Percentiles rank a stretch among this genome's conserved stretches.
Evolutionary conservation across 768 basidiomycete species (phyloP).

Genomic region (Solioccasus polychromus): DNA sequence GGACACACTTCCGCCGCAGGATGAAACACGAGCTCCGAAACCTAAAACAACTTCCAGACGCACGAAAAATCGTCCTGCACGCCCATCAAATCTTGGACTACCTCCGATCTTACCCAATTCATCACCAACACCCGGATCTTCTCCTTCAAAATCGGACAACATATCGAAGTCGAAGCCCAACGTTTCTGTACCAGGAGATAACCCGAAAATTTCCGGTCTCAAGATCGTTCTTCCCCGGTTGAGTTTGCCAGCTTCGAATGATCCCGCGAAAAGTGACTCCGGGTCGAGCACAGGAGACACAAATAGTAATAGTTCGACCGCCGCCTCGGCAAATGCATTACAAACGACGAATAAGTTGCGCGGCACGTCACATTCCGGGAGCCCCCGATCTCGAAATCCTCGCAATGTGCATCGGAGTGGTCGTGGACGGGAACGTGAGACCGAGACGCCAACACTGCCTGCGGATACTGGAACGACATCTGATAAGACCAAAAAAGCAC

Average conservation of each 20-base stretch:
- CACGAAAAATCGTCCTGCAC: slow-evolving; percentile 1
- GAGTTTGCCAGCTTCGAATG: background rate
- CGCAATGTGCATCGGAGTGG: background rate
- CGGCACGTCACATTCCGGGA: background rate
- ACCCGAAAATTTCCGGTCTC: background rate
- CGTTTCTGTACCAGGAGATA: too few relatives aligned
- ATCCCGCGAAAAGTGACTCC: background rate
- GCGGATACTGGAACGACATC: too few relatives aligned
- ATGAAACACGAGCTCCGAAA: too few relatives aligned
- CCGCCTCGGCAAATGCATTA: background rate
- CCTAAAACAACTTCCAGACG: background rate
- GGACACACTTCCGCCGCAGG: background rate
- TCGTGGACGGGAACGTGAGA: background rate
- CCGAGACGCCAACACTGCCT: background rate
- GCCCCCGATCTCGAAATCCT: slow-evolving; percentile 1
- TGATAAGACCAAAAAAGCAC: background rate
- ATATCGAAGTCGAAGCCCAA: background rate
- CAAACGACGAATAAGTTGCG: background rate
- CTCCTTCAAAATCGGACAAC: background rate
- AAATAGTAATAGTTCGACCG: background rate
- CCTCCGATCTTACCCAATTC: background rate
- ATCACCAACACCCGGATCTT: too few relatives aligned
- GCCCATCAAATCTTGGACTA: slow-evolving; percentile 15
- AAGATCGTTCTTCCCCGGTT: slow-evolving; percentile 3
- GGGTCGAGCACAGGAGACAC: background rate